Conservation (phyloP, 139 green algal species). For the Dunaliella primolecta region DNA sequence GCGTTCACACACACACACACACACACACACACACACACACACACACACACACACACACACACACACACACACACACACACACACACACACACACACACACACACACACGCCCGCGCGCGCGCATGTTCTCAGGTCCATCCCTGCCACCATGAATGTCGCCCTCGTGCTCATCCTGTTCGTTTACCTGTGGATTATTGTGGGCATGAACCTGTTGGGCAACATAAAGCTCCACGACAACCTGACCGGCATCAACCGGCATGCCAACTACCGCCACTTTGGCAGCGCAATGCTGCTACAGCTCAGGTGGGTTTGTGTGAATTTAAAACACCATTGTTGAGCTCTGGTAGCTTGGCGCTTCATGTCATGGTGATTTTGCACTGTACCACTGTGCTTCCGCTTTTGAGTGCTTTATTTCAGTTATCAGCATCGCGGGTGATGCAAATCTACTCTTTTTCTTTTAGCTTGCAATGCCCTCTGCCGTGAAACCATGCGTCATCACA, state of each 20-base stretch:
- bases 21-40: too few species aligned
- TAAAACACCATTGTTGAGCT: too few species aligned
- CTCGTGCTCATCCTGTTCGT: conserved; percentile 67
- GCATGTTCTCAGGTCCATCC: conserved; percentile 8
- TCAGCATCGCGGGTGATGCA: too few species aligned
- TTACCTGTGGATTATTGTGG: conserved; percentile 67
- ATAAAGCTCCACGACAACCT: conserved; percentile 32
- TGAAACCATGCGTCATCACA: too few species aligned
- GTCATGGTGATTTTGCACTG: too few species aligned
- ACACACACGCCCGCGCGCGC: neutral
- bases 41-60: too few species aligned
- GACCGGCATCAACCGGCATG: conserved; percentile 27
- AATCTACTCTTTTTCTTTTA: too few species aligned
- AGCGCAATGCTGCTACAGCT: conserved; percentile 54
- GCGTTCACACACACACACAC: too few species aligned
- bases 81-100: neutral
- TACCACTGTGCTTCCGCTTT: too few species aligned
- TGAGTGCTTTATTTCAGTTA: too few species aligned
- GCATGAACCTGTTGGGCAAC: conserved; percentile 75
- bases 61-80: neutral
- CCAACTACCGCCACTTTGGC: conserved; percentile 61
- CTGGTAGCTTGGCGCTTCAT: too few species aligned
- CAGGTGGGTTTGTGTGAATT: conserved; percentile 29
- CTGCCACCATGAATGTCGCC: conserved; percentile 63
- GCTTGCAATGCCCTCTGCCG: too few species aligned